phyloP scores from a whole-genome alignment of 2,329 filamentous ascomycete genomes.

The Aureobasidium sp. region DNA sequence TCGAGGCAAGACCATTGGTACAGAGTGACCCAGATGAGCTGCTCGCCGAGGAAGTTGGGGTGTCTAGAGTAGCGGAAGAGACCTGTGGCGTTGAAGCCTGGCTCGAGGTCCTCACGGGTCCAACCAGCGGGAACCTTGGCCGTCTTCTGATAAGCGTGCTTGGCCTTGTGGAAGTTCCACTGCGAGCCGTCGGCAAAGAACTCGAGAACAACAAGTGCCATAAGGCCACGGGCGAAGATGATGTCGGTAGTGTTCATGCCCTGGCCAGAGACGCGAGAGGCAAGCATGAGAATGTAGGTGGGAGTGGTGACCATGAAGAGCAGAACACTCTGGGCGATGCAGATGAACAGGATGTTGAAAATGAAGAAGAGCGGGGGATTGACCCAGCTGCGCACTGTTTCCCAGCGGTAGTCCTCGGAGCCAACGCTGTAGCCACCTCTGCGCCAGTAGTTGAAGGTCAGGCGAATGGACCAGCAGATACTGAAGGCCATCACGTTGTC shows the following conservation, averaged over 20 bases:
- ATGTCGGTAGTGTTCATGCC: constrained; percentile 46
- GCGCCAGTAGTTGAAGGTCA: constrained; percentile 96
- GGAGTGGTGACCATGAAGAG: constrained; percentile 75
- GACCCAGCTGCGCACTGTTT: constrained; percentile 59
- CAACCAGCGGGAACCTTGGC: constrained; percentile 56
- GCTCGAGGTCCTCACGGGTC: constrained; percentile 67
- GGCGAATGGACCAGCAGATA: constrained; percentile 60
- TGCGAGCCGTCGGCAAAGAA: constrained; percentile 87
- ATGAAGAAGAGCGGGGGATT: constrained; percentile 63
- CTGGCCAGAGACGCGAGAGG: constrained; percentile 50
- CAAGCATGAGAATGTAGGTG: constrained; percentile 72
- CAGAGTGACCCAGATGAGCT: constrained; percentile 77
- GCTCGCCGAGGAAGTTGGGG: constrained; percentile 91
- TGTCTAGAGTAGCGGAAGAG: constrained; percentile 85
- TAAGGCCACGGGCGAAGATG: constrained; percentile 46
- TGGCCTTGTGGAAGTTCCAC: constrained; percentile 83
- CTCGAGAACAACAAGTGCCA: constrained; percentile 55
- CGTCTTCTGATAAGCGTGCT: constrained; percentile 63
- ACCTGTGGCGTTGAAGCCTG: constrained; percentile 77
- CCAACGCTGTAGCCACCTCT: constrained; percentile 85
- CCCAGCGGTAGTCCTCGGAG: constrained; percentile 94
- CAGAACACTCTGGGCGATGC: constrained; percentile 63
- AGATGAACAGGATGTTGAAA: constrained; percentile 86
- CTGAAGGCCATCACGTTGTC: constrained; percentile 65
- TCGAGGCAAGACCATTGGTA: constrained; percentile 83